Conservation (phyloP, 2,329 filamentous ascomycete species). For the Teratosphaeria epicoccoides region DNA sequence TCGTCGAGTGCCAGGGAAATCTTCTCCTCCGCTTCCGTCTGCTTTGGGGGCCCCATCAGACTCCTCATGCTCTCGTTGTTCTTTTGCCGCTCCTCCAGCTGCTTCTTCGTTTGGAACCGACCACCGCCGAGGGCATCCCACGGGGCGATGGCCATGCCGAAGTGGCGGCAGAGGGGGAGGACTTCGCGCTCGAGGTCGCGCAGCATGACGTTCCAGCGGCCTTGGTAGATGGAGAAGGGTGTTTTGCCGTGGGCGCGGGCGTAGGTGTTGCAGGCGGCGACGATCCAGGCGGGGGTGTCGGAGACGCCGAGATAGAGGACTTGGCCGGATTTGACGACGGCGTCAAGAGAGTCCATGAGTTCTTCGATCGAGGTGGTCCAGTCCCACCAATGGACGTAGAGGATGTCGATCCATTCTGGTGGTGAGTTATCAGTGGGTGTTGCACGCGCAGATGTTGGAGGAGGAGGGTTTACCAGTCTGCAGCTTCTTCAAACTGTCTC, state of each 20-base stretch:
- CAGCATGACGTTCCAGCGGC: slow-evolving; percentile 32
- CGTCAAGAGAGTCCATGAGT: slow-evolving; percentile 35
- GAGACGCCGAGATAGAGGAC: slow-evolving; percentile 36
- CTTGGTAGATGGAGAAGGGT: slow-evolving; percentile 28
- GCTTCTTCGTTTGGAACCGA: slow-evolving; percentile 33
- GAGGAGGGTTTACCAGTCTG: slow-evolving; percentile 35
- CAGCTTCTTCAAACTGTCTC: slow-evolving; percentile 38
- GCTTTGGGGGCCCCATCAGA: slow-evolving; percentile 14
- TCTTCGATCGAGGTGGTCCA: slow-evolving; percentile 33
- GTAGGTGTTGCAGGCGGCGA: slow-evolving; percentile 29
- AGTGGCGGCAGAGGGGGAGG: slow-evolving; percentile 33
- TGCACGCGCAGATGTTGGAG: neutral
- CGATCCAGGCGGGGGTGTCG: slow-evolving; percentile 37
- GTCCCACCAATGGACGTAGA: slow-evolving; percentile 29
- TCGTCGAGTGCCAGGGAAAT: slow-evolving; percentile 50
- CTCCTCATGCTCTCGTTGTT: slow-evolving; percentile 24
- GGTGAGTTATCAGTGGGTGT: neutral
- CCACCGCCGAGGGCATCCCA: slow-evolving; percentile 43
- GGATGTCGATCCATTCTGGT: slow-evolving; percentile 53
- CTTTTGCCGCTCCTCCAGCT: slow-evolving; percentile 35
- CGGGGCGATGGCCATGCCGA: slow-evolving; percentile 40
- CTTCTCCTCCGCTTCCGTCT: slow-evolving; percentile 38
- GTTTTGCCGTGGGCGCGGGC: slow-evolving; percentile 28
- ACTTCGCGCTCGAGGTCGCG: slow-evolving; percentile 38
- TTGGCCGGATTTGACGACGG: slow-evolving; percentile 31